These are phyloP conservation scores for Echites panduratus DNA, from an alignment of 257 asterid species.

Conservation along the genomic window DNA sequence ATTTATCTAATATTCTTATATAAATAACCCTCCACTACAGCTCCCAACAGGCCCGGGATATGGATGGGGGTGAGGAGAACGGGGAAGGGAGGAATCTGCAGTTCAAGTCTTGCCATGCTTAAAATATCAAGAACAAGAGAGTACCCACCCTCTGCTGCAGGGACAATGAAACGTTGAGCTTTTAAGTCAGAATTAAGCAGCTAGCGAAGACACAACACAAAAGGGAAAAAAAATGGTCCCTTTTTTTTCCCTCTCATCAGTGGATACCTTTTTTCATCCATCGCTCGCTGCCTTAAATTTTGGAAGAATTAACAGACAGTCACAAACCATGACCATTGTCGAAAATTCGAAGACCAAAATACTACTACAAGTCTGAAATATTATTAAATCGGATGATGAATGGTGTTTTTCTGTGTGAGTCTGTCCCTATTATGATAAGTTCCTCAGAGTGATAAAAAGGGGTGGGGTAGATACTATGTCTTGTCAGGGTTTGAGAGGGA, in stretches of 20 bases:
- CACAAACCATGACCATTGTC: conserved; percentile 4
- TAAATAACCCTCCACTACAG: no score
- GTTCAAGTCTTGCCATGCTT: background rate
- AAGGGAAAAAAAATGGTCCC: background rate
- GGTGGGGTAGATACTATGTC: conserved; percentile 27
- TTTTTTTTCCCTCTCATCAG: background rate
- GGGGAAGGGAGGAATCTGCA: background rate
- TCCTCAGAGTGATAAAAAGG: conserved; percentile 15
- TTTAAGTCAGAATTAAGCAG: background rate
- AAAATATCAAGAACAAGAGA: background rate
- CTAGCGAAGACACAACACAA: background rate
- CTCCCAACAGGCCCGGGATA: background rate
- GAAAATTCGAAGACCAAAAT: conserved; percentile 15
- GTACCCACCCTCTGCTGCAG: background rate
- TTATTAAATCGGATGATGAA: conserved; percentile 11
- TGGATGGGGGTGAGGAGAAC: background rate
- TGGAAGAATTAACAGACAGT: conserved; percentile 13
- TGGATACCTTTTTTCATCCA: conserved; percentile 1
- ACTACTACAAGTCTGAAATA: background rate
- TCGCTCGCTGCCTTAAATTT: conserved; percentile 3
- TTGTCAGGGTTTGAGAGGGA: conserved; percentile 34
- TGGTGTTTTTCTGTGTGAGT: background rate
- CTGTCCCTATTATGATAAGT: conserved; percentile 21
- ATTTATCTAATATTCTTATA: no score
- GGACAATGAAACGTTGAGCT: conserved; percentile 4